Base-by-base conservation (phyloP, 2,329 filamentous ascomycete species). In the Fulvia fulva region DNA sequence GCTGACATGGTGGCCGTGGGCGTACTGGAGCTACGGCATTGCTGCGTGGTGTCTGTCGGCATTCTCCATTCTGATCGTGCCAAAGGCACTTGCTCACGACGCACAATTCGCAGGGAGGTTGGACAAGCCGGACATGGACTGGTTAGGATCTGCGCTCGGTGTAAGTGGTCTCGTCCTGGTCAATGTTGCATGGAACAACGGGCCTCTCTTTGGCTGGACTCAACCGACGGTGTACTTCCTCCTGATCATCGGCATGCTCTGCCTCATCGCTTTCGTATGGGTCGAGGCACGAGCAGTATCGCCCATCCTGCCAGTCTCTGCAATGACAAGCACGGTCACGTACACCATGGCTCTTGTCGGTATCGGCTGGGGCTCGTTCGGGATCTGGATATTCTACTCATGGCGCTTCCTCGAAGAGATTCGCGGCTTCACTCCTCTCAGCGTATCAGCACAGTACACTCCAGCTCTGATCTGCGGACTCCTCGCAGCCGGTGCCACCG, bases 391-490 rank as follows among this genome's bases (percentile, higher is more conserved):
- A 26, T 67, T 62, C 54, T 68, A 67, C 51, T 69, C 65, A 30
- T 73, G 69, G 61, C 66, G 68, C 11, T 75, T 74, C 57, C 66
- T 75, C 6, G 63, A 69, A 44, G 58, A 68, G 21, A 56, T 73
- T 14, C 72, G 73, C n/a, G 56, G 60, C 14, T 59, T 65, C 30
- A 67, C 71, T 11, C 70, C 73, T 2, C 68, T 76, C 23, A 61
- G 61, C 19, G 66, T 70, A 3, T 67, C 72, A 5, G 73, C 73
- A 16, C 63, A 74, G 45, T 73, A 66, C 56, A 61, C 67, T 0
- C 73, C 74, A 34, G 69, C 68, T 8, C 61, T 72, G 47, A 54
- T 75, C 7, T 69, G 67, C 32, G 73, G 74, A 30, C 64, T 75
- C 3, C 53, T 75, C 25, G 73, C 74, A 6, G 69, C 73, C 11